A percentile compares a stretch with the other conserved stretches of the same genome.
These are phyloP conservation scores for Corymbia calophylla DNA, from an alignment of 441 rosid genomes.

Conservation along the genomic window DNA sequence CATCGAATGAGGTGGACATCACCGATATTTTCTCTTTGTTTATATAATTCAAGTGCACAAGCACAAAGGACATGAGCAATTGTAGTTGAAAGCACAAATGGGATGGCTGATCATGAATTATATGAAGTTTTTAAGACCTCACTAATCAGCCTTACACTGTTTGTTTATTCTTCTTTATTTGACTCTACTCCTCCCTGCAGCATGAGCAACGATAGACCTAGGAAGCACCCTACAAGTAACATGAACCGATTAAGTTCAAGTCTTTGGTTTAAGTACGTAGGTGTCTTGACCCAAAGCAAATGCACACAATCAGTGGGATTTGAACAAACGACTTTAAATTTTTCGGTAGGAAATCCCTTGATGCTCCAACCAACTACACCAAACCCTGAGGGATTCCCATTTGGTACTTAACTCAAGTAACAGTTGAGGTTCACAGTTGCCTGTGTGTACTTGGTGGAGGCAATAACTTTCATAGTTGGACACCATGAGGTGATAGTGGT, in stretches of 20 bases:
- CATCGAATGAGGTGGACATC: background rate
- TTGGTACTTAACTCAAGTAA: background rate
- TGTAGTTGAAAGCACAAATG: too few relatives aligned
- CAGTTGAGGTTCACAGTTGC: background rate
- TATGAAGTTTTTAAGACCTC: too few relatives aligned
- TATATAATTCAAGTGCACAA: background rate
- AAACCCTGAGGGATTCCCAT: background rate
- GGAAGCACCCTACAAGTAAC: rapidly evolving
- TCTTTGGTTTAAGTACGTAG: background rate
- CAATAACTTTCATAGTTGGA: background rate
- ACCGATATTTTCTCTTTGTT: background rate
- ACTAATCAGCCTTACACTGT: too few relatives aligned
- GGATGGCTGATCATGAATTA: too few relatives aligned
- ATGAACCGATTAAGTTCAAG: background rate
- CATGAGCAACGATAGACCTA: background rate
- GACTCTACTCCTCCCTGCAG: too few relatives aligned
- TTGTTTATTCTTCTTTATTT: too few relatives aligned
- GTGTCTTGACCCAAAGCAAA: background rate
- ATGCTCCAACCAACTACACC: background rate
- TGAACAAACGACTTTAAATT: background rate
- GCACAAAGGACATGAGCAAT: too few relatives aligned
- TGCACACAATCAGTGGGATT: background rate
- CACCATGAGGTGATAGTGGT: background rate
- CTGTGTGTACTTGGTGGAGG: background rate
- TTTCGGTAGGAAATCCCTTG: background rate